Evolutionary conservation across 2,329 filamentous ascomycete genomes (phyloP).

Genomic region (Paraphoma chrysanthemicola): DNA sequence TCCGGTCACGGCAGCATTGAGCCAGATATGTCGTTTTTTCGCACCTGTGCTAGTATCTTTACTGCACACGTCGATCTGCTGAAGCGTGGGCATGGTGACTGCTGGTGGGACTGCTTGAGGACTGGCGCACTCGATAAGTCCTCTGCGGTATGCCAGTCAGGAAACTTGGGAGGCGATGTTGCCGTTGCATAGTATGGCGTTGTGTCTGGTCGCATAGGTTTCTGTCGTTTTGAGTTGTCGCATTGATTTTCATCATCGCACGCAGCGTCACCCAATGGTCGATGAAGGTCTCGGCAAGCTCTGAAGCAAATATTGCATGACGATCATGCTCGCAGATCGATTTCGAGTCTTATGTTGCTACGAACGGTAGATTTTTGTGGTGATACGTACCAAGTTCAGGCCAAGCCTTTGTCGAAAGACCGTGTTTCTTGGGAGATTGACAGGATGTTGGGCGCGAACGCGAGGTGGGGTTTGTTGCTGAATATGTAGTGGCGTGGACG

Average conservation of each 20-base stretch:
- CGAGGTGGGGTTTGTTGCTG: constrained; percentile 30
- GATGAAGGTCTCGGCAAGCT: neutral
- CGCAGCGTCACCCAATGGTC: neutral
- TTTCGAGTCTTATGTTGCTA: neutral
- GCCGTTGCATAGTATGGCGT: too few species aligned
- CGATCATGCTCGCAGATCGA: neutral
- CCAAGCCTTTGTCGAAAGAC: too few species aligned
- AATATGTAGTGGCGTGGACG: constrained; percentile 27
- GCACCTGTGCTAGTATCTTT: too few species aligned
- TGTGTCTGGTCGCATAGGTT: neutral
- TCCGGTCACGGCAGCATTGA: too few species aligned
- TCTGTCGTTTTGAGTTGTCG: constrained; percentile 1
- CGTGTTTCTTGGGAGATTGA: neutral
- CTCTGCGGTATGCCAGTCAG: neutral
- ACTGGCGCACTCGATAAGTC: constrained; percentile 17
- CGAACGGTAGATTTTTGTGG: neutral
- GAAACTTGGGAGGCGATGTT: neutral
- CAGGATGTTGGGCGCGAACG: constrained; percentile 16
- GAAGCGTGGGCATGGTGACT: neutral
- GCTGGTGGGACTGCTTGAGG: neutral
- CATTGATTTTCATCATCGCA: neutral
- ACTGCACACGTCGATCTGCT: too few species aligned
- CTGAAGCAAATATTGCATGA: neutral
- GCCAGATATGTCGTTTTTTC: too few species aligned
- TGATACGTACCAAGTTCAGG: neutral